Evolutionary conservation across 2,329 filamentous ascomycete genomes (phyloP).

Genomic region (Aspergillus tubingensis): DNA sequence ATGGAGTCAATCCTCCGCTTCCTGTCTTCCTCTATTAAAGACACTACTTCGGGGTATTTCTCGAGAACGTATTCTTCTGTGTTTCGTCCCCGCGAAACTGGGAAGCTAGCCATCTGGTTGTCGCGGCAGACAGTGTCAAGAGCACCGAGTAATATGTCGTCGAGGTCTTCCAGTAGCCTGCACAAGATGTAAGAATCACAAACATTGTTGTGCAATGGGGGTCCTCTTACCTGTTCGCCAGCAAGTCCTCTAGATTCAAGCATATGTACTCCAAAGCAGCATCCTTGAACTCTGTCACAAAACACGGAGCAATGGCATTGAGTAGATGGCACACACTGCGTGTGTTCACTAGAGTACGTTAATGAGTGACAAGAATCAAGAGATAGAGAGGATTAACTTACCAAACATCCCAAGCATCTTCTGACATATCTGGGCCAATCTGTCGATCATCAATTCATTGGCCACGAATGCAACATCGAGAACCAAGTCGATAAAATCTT

Average conservation of each 20-base stretch:
- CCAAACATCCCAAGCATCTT: constrained; percentile 76
- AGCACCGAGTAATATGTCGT: constrained; percentile 77
- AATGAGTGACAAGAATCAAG: constrained; percentile 16
- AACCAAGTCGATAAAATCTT: constrained; percentile 85
- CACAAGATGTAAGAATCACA: constrained; percentile 16
- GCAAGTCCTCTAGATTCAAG: constrained; percentile 84
- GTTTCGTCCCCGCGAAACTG: constrained; percentile 74
- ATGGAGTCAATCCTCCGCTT: constrained; percentile 75
- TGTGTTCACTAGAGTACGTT: constrained; percentile 61
- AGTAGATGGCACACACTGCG: constrained; percentile 84
- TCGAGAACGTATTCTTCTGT: constrained; percentile 58
- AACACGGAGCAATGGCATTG: constrained; percentile 82
- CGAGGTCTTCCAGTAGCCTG: constrained; percentile 77
- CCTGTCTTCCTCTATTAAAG: constrained; percentile 44
- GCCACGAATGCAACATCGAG: constrained; percentile 87
- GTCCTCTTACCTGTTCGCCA: constrained; percentile 70
- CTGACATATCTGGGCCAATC: constrained; percentile 87
- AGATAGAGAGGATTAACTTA: constrained; percentile 36
- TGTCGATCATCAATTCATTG: constrained; percentile 93
- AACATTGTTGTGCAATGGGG: neutral
- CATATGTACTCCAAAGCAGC: constrained; percentile 88
- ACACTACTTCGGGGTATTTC: constrained; percentile 48
- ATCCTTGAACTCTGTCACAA: constrained; percentile 82
- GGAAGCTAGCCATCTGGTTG: constrained; percentile 77
- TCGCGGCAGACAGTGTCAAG: constrained; percentile 77